These are phyloP conservation scores for Cercophora scortea DNA, from an alignment of 495 filamentous ascomycete species.

Conservation along the genomic window DNA sequence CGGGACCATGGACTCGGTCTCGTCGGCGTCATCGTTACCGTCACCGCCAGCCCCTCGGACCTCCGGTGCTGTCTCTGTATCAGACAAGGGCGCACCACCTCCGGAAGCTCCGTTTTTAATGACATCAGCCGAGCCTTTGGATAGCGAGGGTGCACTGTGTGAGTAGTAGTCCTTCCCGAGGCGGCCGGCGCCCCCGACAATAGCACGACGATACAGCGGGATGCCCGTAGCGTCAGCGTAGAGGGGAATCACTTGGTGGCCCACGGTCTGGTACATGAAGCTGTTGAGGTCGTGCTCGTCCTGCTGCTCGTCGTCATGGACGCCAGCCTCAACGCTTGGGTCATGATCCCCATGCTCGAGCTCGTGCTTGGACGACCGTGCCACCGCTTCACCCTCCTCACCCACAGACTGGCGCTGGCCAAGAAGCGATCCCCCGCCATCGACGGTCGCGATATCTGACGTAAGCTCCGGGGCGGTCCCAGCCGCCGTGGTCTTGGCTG, in stretches of 20 bases:
- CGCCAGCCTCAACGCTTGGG: too few relatives aligned
- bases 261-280: constrained; percentile 99
- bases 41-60: background rate
- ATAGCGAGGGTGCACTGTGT: constrained; percentile 3
- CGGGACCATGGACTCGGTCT: constrained; percentile 78
- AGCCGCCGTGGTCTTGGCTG: constrained; percentile 9
- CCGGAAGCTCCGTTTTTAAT: background rate
- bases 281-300: constrained; percentile 73
- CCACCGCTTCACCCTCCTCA: too few relatives aligned
- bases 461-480: background rate
- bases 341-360: too few relatives aligned
- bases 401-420: background rate
- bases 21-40: constrained; percentile 54
- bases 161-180: constrained; percentile 51
- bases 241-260: constrained; percentile 77
- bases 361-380: too few relatives aligned
- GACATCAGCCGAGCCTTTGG: constrained; percentile 4
- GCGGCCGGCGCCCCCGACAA: constrained; percentile 60
- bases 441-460: background rate
- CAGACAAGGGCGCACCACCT: background rate
- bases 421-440: background rate
- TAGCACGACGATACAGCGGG: constrained; percentile 71
- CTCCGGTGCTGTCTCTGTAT: too few relatives aligned
- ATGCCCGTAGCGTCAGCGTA: constrained; percentile 70
- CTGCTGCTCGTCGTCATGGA: background rate